A percentile compares a stretch with the other conserved stretches of the same genome.
phyloP scores from a whole-genome alignment of 352 stramenopile genomes.

The Pythium pyrilobum region DNA sequence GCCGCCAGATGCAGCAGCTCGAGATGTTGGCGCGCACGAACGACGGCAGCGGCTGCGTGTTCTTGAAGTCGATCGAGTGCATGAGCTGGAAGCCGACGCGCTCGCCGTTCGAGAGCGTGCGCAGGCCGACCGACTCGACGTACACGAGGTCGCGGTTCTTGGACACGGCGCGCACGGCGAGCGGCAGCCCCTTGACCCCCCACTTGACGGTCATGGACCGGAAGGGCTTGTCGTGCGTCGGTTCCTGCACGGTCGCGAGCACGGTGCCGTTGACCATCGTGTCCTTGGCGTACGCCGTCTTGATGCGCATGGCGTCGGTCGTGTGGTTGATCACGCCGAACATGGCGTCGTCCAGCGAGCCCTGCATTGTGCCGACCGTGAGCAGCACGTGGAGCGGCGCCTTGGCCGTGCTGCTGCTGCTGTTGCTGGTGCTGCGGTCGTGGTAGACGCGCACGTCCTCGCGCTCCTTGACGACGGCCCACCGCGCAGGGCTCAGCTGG shows the following conservation, averaged over 20 bases:
- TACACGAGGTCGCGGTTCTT: conserved; percentile 60
- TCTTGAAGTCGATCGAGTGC: conserved; percentile 63
- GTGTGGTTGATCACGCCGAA: conserved; percentile 42
- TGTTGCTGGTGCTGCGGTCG: conserved; percentile 29
- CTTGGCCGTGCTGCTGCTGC: not conserved
- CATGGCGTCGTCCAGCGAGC: conserved; percentile 55
- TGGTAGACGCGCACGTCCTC: conserved; percentile 42
- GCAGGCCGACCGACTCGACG: conserved; percentile 47
- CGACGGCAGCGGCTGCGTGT: conserved; percentile 32
- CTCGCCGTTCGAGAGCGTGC: conserved; percentile 35
- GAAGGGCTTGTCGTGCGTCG: conserved; percentile 43
- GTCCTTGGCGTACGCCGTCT: conserved; percentile 45
- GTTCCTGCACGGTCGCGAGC: conserved; percentile 38
- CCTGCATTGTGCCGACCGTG: conserved; percentile 33
- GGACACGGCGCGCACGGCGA: conserved; percentile 34
- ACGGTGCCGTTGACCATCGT: conserved; percentile 50
- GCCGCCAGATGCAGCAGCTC: conserved; percentile 47
- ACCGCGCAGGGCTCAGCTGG: conserved; percentile 35
- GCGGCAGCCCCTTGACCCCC: conserved; percentile 39
- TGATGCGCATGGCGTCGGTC: conserved; percentile 46
- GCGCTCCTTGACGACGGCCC: conserved; percentile 44
- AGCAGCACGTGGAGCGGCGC: conserved; percentile 9
- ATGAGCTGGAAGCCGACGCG: conserved; percentile 52
- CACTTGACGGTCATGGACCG: conserved; percentile 60
- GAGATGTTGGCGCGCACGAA: conserved; percentile 56